Conservation (phyloP, 108 stramenopile genomes). For the Fistulifera solaris region DNA sequence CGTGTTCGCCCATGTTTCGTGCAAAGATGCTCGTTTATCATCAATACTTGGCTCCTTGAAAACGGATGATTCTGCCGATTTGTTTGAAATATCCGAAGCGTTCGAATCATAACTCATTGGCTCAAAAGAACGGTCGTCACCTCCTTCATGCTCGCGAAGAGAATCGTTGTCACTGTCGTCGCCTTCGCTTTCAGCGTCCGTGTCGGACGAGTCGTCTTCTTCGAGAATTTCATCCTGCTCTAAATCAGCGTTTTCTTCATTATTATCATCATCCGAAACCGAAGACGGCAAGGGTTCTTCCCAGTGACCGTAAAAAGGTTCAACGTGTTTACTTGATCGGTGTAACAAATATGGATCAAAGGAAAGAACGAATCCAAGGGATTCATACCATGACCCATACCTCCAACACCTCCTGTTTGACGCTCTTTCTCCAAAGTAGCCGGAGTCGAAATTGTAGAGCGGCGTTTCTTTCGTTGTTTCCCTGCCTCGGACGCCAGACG, state of each 20-base stretch:
- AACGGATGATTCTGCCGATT: neutral
- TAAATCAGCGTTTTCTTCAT: constrained; percentile 4
- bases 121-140: constrained; percentile 17
- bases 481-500: neutral
- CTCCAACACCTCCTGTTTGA: constrained; percentile 15
- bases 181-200: constrained; percentile 1
- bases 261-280: constrained; percentile 37
- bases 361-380: constrained; percentile 92
- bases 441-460: constrained; percentile 4
- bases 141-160: constrained; percentile 9
- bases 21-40: constrained; percentile 13
- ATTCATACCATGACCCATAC: constrained; percentile 79
- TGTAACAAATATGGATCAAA: constrained; percentile 93
- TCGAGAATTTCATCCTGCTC: constrained; percentile 23
- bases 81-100: neutral
- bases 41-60: neutral
- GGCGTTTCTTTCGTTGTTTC: constrained; percentile 2
- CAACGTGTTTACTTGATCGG: constrained; percentile 66
- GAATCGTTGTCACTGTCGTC: constrained; percentile 8
- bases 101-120: constrained; percentile 5
- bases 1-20: constrained; percentile 23
- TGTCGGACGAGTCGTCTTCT: constrained; percentile 9
- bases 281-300: constrained; percentile 6
- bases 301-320: constrained; percentile 83
- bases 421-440: constrained; percentile 23